These are phyloP conservation scores for Kokia cookei DNA, from an alignment of 441 rosid genomes.

Conservation along the genomic window DNA sequence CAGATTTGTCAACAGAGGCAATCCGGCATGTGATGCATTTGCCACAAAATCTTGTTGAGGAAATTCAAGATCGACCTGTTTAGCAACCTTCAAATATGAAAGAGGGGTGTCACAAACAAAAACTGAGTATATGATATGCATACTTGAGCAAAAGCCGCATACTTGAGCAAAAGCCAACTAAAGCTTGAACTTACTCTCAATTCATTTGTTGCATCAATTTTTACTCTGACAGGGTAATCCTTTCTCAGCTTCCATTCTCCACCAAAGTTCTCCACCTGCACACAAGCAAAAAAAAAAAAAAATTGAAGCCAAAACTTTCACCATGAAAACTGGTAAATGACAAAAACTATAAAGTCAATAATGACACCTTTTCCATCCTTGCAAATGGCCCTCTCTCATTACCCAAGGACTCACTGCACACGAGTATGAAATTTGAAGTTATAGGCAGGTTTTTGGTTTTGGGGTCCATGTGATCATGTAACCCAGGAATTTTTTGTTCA, in stretches of 20 bases:
- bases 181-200: conserved; percentile 39
- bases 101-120: conserved; percentile 4
- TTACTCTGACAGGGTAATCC: conserved; percentile 26
- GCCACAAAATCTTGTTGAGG: conserved; percentile 32
- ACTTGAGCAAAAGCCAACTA: neutral
- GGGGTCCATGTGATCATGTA: conserved; percentile 31
- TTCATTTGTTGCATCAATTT: conserved; percentile 30
- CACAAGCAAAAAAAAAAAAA: conserved; percentile 7
- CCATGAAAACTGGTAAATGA: neutral
- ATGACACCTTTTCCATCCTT: conserved; percentile 35
- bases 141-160: neutral
- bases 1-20: conserved; percentile 21
- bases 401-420: conserved; percentile 31
- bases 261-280: conserved; percentile 38
- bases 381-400: conserved; percentile 34
- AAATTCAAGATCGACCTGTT: conserved; percentile 26
- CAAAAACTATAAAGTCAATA: neutral
- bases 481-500: conserved; percentile 25
- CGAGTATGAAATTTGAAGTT: conserved; percentile 33
- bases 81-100: conserved; percentile 38
- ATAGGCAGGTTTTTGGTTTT: conserved; percentile 31
- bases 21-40: conserved; percentile 33
- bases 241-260: conserved; percentile 32
- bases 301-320: conserved; percentile 4
- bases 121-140: neutral